Evolutionary conservation across 345 rosid species (phyloP).

Genomic region (Fremontodendron californicum): DNA sequence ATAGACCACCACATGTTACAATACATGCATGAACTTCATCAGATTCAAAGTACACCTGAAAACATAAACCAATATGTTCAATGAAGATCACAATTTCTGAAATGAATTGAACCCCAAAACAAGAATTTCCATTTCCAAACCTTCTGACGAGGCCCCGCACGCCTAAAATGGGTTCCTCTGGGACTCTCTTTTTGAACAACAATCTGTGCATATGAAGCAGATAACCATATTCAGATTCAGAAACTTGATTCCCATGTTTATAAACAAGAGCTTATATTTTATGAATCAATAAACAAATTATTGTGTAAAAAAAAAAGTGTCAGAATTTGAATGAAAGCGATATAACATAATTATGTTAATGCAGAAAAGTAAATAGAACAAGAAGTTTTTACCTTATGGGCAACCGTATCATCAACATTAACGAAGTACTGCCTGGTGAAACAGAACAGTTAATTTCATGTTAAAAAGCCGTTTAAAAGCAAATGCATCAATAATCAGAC

Average conservation of each 20-base stretch:
- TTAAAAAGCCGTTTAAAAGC: not conserved
- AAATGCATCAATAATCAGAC: not conserved
- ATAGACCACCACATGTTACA: conserved; percentile 92
- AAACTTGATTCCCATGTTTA: not conserved
- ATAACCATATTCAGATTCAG: not conserved
- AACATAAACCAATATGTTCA: not conserved
- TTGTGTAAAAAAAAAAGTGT: not conserved
- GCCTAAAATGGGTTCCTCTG: conserved; percentile 62
- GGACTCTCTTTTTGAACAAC: conserved; percentile 51
- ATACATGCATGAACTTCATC: conserved; percentile 88
- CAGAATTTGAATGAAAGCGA: not conserved
- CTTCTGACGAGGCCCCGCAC: conserved; percentile 76
- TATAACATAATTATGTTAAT: not conserved
- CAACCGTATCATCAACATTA: conserved; percentile 47
- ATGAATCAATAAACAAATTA: not conserved
- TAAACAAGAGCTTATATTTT: not conserved
- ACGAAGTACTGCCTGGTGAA: conserved; percentile 61
- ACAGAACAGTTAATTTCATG: not conserved
- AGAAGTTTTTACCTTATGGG: conserved; percentile 39
- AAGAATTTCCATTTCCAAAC: conserved; percentile 15
- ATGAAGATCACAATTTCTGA: not conserved
- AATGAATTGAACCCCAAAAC: not conserved
- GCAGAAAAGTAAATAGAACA: not conserved
- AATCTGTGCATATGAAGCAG: conserved; percentile 30
- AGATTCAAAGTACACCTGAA: conserved; percentile 61